Evolutionary conservation across 75 land plant species (phyloP), one percentile per base, ranked within the genome.

Genomic region (Ceratopteris richardii): DNA sequence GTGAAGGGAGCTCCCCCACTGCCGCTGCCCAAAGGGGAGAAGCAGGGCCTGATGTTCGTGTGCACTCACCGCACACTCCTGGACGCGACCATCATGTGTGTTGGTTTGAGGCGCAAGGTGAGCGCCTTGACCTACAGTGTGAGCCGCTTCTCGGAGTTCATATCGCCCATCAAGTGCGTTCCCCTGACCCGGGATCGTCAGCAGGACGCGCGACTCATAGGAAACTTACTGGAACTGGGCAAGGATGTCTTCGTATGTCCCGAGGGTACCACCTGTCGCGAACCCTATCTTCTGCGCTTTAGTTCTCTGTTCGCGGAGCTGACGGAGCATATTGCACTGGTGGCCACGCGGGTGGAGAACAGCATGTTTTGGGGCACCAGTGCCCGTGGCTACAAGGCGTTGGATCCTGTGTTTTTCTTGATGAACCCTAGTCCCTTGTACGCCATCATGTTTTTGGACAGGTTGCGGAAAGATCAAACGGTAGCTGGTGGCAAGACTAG

Each of bases 201-300:
- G 10, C 30, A 31, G 17, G 71, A 68, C 31, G 58, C 68, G 1
- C 39, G 18, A 13, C 68, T 40, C 20, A 68, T 68, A 20, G 46
- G 42, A 3, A 18, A 27, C 16, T 22, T 36, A 1, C 48, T 70
- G 6, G 51, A 23, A 36, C 19, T 24, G 60, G 72, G 60, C 7
- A 70, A 69, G 22, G 69, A 70, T 43, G 29, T 70, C 37, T 30
- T 56, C 1, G 39, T 70, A 7, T 70, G 72, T 28, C 72, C 72
- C 0, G 72, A 70, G 23, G 72, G 72, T 0, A 70, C 72, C 10
- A 70, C 72, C 0, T 70, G 72, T 60, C 21, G 72, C 27, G 72
- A 70, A 51, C 72, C 68, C 18, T 70, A 54, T 33, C 60, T 70
- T 1, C 72, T 70, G 37, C 58, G 68, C 0, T 70, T 54, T 60